A percentile compares a stretch with the other conserved stretches of the same genome.
Conservation (phyloP, 73 alveolate species). For the Paramecium sonneborni region DNA sequence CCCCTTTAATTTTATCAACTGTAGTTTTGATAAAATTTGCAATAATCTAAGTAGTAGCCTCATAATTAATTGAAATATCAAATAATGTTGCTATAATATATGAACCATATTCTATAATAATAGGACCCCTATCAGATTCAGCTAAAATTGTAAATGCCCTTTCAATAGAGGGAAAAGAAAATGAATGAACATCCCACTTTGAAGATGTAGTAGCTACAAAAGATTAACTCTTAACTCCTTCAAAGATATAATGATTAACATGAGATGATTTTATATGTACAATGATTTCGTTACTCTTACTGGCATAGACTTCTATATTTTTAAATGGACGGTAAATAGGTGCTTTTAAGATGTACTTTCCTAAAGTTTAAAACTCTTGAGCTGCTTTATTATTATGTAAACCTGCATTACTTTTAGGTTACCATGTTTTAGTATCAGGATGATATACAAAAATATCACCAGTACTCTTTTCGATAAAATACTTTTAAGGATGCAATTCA, state of each 20-base stretch:
- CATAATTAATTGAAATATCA: constrained; percentile 9
- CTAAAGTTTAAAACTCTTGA: constrained; percentile 39
- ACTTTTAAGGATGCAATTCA: not conserved
- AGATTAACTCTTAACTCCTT: not conserved
- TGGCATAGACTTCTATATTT: constrained; percentile 33
- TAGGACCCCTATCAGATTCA: constrained; percentile 54
- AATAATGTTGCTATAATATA: constrained; percentile 15
- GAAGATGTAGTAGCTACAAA: constrained; percentile 43
- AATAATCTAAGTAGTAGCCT: not conserved
- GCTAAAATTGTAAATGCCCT: constrained; percentile 43
- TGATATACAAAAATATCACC: constrained; percentile 39
- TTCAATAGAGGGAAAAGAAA: constrained; percentile 32
- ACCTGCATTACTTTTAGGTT: constrained; percentile 52
- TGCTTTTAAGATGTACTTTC: constrained; percentile 34
- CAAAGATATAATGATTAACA: constrained; percentile 8
- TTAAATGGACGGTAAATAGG: constrained; percentile 42
- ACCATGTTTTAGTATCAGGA: constrained; percentile 22
- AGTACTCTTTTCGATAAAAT: constrained; percentile 49
- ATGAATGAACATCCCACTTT: constrained; percentile 54
- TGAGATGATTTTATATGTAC: constrained; percentile 12
- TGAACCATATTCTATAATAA: constrained; percentile 46
- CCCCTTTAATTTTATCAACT: constrained; percentile 17
- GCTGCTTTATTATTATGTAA: constrained; percentile 49
- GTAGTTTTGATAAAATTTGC: not conserved
- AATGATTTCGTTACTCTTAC: constrained; percentile 22